Conservation (phyloP, 345 rosid species). For the Populus davidiana region DNA sequence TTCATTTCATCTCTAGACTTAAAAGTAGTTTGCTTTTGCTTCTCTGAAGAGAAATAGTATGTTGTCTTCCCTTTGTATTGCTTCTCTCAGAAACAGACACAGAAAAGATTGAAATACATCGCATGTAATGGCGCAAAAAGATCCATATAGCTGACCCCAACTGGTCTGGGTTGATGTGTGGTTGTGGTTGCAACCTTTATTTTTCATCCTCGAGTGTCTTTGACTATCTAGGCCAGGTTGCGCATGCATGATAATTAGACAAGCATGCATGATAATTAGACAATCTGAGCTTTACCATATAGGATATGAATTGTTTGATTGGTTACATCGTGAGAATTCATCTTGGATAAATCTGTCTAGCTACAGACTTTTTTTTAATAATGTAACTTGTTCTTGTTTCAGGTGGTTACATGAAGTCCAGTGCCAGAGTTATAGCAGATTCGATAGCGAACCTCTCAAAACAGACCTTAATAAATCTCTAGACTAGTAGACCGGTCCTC, state of each 20-base stretch:
- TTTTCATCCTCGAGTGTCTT: not conserved
- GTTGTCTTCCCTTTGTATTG: not conserved
- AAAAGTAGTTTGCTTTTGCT: not conserved
- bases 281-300: not conserved
- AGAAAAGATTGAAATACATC: not conserved
- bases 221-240: not conserved
- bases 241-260: not conserved
- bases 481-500: no score
- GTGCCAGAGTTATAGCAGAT: conserved; percentile 83
- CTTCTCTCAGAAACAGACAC: not conserved
- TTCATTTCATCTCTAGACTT: not conserved
- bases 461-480: conserved; percentile 46
- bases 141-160: no score
- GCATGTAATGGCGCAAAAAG: no score
- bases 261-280: not conserved
- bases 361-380: no score
- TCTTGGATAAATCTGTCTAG: not conserved
- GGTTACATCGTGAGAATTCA: not conserved
- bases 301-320: not conserved
- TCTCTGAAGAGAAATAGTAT: not conserved
- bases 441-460: conserved; percentile 69
- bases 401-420: conserved; percentile 97
- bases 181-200: no score
- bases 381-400: conserved; percentile 21
- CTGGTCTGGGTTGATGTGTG: no score